Evolutionary conservation across 2,329 filamentous ascomycete genomes (phyloP), one percentile per base, ranked within the genome.

Genomic region (Fusarium continuum): DNA sequence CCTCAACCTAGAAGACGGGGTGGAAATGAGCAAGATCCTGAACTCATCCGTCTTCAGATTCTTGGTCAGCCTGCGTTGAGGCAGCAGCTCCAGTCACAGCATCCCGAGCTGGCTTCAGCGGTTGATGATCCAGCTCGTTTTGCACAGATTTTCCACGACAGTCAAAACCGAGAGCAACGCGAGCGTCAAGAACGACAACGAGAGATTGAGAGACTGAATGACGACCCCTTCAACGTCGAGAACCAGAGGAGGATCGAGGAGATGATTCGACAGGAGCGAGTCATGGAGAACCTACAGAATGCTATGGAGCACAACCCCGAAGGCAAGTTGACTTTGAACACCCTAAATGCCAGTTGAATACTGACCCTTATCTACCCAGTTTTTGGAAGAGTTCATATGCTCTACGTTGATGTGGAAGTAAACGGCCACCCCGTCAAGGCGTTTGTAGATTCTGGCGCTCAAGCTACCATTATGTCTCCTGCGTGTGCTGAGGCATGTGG

Each of bases 391-490:
- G 95, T 99, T 34, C 93, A 94, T 69, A 95, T 99, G 89, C 86
- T 99, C 41, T 99, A 99, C 77, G 91, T 98, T 68, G 89, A 96
- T 73, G 93, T 97, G 60, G 91, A 96, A 75, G 95, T 99, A 70
- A 99, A 99, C 76, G 90, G 91, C 11, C 86, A 92, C 69, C 91
- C 91, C 55, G 89, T 99, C 70, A 98, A 97, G 80, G 95, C 94
- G 4, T 90, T 99, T 68, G 95, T 99, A 58, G 95, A 99, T 76
- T 98, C 95, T 3, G 95, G 95, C 60, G 95, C 95, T 20, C 95
- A 99, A 79, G 93, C 94, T 22, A 99, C 95, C 46, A 97, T 99
- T 80, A 99, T 99, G 95, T 98, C 94, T 6, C 95, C 95, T 6
- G 84, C 88, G 20, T 97, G 93, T 73, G 95, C 95, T 22, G 91